phyloP scores from a whole-genome alignment of 2,329 filamentous ascomycete species.

The Ceratocystis cacaofunesta region DNA sequence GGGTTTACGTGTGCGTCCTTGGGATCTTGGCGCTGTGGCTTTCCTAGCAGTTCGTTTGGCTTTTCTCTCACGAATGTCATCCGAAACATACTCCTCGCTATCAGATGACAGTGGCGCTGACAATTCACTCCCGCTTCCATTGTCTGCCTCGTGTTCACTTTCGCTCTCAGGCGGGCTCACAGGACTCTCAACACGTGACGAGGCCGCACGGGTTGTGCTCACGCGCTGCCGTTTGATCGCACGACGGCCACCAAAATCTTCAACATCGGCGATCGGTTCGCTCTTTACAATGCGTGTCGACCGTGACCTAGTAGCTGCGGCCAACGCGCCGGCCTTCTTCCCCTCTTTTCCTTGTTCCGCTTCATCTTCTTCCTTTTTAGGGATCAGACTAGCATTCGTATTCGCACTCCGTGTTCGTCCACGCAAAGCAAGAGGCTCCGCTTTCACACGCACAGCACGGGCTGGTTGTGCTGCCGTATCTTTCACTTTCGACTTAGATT shows the following conservation, averaged over 20 bases:
- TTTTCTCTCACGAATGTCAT: neutral
- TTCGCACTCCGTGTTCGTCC: neutral
- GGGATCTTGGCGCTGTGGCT: neutral
- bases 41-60: neutral
- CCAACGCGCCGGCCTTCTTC: too few species aligned
- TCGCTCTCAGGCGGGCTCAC: neutral
- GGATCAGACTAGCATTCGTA: neutral
- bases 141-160: neutral
- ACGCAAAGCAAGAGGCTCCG: neutral
- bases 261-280: constrained; percentile 35
- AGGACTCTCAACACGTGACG: neutral
- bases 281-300: neutral
- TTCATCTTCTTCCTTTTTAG: neutral
- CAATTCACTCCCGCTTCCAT: neutral
- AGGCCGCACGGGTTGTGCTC: constrained; percentile 15
- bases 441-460: neutral
- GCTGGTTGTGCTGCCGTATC: neutral
- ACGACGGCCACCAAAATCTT: constrained; percentile 33
- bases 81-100: constrained; percentile 10
- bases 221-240: constrained; percentile 35
- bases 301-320: too few species aligned
- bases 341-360: neutral
- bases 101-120: neutral
- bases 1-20: constrained; percentile 29
- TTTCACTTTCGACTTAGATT: neutral